Percentiles rank a stretch among this genome's conserved stretches.
Conservation (phyloP, 805 yeast genomes). For the Pichia membranifaciens region DNA sequence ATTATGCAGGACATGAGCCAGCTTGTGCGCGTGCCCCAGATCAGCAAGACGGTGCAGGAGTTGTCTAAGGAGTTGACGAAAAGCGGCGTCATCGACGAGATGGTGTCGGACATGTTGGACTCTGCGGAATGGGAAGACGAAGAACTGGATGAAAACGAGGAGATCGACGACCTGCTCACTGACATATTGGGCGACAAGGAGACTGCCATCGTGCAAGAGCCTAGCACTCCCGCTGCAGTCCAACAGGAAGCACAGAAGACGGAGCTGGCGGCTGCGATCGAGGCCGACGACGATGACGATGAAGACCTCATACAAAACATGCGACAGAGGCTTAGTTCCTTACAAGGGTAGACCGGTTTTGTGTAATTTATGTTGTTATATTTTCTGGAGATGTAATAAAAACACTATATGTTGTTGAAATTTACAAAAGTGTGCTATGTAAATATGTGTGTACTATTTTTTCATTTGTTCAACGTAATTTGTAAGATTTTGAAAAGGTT, state of each 20-base stretch:
- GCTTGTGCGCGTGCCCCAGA: constrained; percentile 70
- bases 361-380: not conserved
- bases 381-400: not conserved
- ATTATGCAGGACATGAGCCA: constrained; percentile 87
- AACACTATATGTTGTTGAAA: not conserved
- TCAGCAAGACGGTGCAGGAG: constrained; percentile 78
- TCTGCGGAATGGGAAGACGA: constrained; percentile 58
- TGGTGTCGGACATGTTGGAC: constrained; percentile 89
- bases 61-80: constrained; percentile 81
- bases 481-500: too few relatives aligned
- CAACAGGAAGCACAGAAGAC: not conserved
- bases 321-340: constrained; percentile 82
- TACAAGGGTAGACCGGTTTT: constrained; percentile 46
- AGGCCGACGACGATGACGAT: constrained; percentile 49
- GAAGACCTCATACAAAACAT: constrained; percentile 73
- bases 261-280: constrained; percentile 6
- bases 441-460: too few relatives aligned
- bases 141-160: constrained; percentile 53
- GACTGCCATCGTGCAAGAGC: constrained; percentile 15
- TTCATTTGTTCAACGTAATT: too few relatives aligned
- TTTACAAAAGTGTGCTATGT: too few relatives aligned
- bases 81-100: constrained; percentile 84
- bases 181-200: constrained; percentile 36
- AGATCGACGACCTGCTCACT: constrained; percentile 54
- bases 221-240: not conserved